Percentiles rank a stretch among this genome's conserved stretches.
Evolutionary conservation across 768 basidiomycete species (phyloP).

Genomic region (Russula sp.): DNA sequence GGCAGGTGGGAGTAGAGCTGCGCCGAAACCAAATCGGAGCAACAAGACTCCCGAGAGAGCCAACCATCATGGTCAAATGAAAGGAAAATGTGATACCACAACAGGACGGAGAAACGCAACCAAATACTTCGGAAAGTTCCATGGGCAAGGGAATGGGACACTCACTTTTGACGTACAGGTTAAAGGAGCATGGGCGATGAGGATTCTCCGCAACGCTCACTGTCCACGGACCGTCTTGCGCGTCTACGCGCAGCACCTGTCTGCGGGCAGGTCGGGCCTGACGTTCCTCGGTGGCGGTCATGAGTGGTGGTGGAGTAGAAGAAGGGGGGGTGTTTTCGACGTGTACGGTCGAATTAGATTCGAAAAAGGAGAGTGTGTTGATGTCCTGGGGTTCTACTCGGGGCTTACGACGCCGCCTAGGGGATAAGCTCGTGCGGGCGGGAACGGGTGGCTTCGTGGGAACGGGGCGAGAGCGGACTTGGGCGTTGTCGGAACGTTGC

Average conservation of each 20-base stretch:
- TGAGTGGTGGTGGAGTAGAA: conserved; percentile 14
- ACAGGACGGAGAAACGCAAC: neutral
- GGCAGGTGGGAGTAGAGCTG: conserved; percentile 16
- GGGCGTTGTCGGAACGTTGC: conserved; percentile 24
- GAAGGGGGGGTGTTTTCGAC: conserved; percentile 21
- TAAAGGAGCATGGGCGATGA: conserved; percentile 64
- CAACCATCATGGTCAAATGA: conserved; percentile 15
- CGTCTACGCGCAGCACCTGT: conserved; percentile 56
- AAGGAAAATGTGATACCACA: conserved; percentile 5
- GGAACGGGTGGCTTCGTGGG: conserved; percentile 28
- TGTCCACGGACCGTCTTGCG: conserved; percentile 78
- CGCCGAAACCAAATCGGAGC: conserved; percentile 7
- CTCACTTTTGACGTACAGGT: conserved; percentile 88
- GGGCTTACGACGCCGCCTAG: conserved; percentile 33
- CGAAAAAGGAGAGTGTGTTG: conserved; percentile 39
- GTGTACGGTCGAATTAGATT: conserved; percentile 30
- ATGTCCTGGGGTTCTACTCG: conserved; percentile 34
- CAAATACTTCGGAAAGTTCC: conserved; percentile 6
- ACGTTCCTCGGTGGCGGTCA: conserved; percentile 25
- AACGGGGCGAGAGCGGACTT: conserved; percentile 25
- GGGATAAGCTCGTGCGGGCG: conserved; percentile 34
- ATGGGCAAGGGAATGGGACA: conserved; percentile 19
- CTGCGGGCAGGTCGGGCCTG: conserved; percentile 28
- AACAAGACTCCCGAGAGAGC: conserved; percentile 15
- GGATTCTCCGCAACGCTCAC: conserved; percentile 84